Evolutionary conservation across 2,329 filamentous ascomycete species (phyloP).

Genomic region (Aspergillus tanneri): DNA sequence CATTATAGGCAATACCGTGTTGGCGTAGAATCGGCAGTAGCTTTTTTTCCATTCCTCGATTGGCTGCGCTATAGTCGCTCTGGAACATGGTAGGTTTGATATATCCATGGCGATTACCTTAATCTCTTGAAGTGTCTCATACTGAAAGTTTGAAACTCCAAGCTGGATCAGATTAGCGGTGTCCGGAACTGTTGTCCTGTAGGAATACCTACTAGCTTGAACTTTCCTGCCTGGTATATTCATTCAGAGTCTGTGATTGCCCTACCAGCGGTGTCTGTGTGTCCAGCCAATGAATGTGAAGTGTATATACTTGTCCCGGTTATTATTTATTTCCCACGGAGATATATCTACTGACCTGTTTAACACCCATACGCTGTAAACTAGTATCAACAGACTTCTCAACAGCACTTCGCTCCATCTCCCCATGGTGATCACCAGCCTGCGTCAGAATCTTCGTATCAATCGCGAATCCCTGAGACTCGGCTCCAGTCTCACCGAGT

Average conservation of each 20-base stretch:
- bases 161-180: conserved; percentile 25
- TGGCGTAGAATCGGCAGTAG: conserved; percentile 39
- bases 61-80: conserved; percentile 41
- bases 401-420: conserved; percentile 19
- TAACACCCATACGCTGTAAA: conserved; percentile 17
- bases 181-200: too few relatives aligned
- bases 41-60: conserved; percentile 35
- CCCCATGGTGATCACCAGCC: neutral
- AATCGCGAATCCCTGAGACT: conserved; percentile 27
- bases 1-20: conserved; percentile 20
- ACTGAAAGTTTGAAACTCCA: conserved; percentile 41
- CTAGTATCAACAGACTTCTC: conserved; percentile 29
- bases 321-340: conserved; percentile 13
- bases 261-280: conserved; percentile 36
- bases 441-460: conserved; percentile 39
- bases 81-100: conserved; percentile 44
- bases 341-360: neutral
- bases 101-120: conserved; percentile 37
- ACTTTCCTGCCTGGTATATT: conserved; percentile 32
- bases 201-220: conserved; percentile 25
- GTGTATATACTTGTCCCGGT: conserved; percentile 32
- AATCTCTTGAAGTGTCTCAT: conserved; percentile 29
- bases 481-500: conserved; percentile 28
- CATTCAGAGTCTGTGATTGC: conserved; percentile 35
- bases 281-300: conserved; percentile 41